Evolutionary conservation across 352 stramenopile genomes (phyloP), one percentile per base, ranked within the genome.

Genomic region (Phytophthora pinifolia): DNA sequence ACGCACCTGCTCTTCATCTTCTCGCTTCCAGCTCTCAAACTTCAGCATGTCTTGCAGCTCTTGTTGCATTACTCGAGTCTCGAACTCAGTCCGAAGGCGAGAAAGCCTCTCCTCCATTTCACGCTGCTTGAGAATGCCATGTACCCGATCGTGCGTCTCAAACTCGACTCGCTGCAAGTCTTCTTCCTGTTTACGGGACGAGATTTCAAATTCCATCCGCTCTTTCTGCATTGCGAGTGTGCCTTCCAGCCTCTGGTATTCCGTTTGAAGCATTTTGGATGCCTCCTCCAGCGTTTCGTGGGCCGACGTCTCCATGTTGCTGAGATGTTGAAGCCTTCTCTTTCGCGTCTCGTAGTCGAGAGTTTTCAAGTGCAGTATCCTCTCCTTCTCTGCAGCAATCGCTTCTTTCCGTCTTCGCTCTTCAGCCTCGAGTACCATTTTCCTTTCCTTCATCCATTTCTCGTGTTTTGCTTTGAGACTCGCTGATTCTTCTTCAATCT

Each of bases 171-270:
- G 65, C 38, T 86, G 67, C 7, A 95, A 59, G 18, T 89, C 77
- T 55, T 95, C 83, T 74, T 92, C 79, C 58, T 92, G 71, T 38
- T 75, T 72, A 6, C 77, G 74, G n/a, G 78, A 86, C 9, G 67
- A 69, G 8, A 89, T 67, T 20, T 90, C 80, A n/a, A 85, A 89
- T 20, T 83, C 76, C 27, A 68, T 78, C 0, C 79, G 73, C 37
- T 95, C 71, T 42, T 76, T 76, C 9, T 84, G 60, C 54, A 88
- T 70, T 2, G 55, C 64, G 20, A 92, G 53, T 20, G 79, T 73
- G 6, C 56, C 70, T 45, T 83, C 67, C 10, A 90, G 53, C 1
- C 81, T 79, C 8, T 74, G 54, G 54, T 79, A 79, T 42, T 93
- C 83, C 1, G 72, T 72, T 51, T 86, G 56, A 20, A 93, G 70